These are phyloP conservation scores for Phaffomyces thermotolerans DNA, from an alignment of 805 yeast genomes.

Conservation along the genomic window DNA sequence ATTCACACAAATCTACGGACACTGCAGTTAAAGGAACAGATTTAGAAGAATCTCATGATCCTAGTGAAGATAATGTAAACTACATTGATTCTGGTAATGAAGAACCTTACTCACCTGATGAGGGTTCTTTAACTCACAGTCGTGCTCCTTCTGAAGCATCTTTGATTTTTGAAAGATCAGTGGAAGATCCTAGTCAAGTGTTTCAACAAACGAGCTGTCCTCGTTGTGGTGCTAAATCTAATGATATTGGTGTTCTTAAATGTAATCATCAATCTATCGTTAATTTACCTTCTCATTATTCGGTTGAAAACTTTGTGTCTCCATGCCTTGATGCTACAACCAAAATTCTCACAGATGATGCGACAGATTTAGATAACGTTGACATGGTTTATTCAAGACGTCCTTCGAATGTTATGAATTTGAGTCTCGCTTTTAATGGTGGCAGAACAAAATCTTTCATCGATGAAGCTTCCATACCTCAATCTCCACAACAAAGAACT, in stretches of 20 bases:
- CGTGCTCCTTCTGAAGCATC: slow-evolving; percentile 7
- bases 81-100: slow-evolving; percentile 8
- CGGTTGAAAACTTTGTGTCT: slow-evolving; percentile 62
- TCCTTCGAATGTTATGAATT: slow-evolving; percentile 46
- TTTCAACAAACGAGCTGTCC: slow-evolving; percentile 22
- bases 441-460: slow-evolving; percentile 26
- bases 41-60: slow-evolving; percentile 1
- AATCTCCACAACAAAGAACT: slow-evolving; percentile 16
- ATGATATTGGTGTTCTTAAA: slow-evolving; percentile 11
- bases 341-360: slow-evolving; percentile 48
- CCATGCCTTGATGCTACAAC: slow-evolving; percentile 79
- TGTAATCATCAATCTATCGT: slow-evolving; percentile 25
- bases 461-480: slow-evolving; percentile 12
- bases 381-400: slow-evolving; percentile 64
- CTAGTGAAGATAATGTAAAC: slow-evolving; percentile 1
- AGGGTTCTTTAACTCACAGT: neutral
- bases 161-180: slow-evolving; percentile 56
- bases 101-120: slow-evolving; percentile 7
- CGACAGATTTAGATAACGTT: slow-evolving; percentile 56
- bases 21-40: no score
- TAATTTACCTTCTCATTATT: slow-evolving; percentile 32
- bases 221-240: slow-evolving; percentile 20
- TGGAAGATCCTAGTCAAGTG: slow-evolving; percentile 45
- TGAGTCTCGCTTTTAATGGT: slow-evolving; percentile 20
- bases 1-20: no score